These are phyloP conservation scores for Chrysoporthe cubensis DNA, from an alignment of 2,329 filamentous ascomycete species.

Conservation along the genomic window DNA sequence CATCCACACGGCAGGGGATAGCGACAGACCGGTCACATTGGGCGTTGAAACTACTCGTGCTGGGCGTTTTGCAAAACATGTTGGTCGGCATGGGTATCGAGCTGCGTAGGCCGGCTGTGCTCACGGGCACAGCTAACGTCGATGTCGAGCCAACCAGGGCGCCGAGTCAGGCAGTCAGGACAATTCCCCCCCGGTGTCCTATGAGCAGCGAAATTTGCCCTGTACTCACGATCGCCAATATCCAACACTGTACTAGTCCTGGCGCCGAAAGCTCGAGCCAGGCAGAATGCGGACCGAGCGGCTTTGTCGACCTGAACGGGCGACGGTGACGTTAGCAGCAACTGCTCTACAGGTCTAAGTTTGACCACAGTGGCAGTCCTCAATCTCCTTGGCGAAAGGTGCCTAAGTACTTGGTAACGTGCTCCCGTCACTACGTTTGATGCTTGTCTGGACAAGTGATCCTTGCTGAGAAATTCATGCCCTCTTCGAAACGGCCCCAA, in stretches of 20 bases:
- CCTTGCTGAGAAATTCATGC: constrained; percentile 45
- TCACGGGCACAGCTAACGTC: neutral
- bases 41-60: neutral
- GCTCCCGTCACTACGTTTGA: constrained; percentile 45
- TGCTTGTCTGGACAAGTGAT: constrained; percentile 48
- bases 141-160: neutral
- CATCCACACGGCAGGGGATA: neutral
- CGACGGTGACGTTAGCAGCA: constrained; percentile 6
- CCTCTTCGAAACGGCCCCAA: constrained; percentile 42
- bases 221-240: neutral
- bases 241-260: neutral
- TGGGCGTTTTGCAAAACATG: neutral
- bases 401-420: constrained; percentile 16
- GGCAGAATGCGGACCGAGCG: neutral
- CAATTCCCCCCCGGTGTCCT: neutral
- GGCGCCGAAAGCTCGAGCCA: neutral
- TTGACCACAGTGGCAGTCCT: constrained; percentile 11
- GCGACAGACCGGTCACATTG: neutral
- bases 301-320: neutral
- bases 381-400: constrained; percentile 24
- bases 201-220: neutral
- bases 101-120: neutral
- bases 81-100: neutral
- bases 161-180: neutral
- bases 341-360: constrained; percentile 1